Evolutionary conservation across 2,329 filamentous ascomycete genomes (phyloP), one percentile per base, ranked within the genome.

Genomic region (Botrytis porri): DNA sequence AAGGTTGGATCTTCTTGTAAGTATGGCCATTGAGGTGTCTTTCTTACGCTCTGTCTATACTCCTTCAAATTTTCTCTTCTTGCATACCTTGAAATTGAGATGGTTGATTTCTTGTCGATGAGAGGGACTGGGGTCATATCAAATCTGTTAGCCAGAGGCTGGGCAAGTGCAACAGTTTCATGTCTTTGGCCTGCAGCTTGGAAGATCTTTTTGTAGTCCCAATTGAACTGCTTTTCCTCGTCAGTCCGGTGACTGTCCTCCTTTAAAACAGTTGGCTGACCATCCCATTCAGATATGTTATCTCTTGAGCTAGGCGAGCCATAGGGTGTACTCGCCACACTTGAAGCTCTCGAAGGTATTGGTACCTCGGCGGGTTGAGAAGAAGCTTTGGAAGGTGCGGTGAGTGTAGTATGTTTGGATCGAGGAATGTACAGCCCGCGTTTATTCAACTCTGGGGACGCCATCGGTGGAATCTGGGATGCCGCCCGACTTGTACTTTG

Each of bases 131-230:
- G 82, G 25, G 84, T 82, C 32, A 85, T 84, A 57, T 81, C 83
- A 73, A 84, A 86, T 29, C 80, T 79, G 25, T 78, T 75, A 6
- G 84, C 81, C 1, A 87, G 79, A 32, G 85, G 85, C 73, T 83
- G 85, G 20, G 83, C 84, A 71, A 86, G 83, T n/a, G 84, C 82
- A 54, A 86, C 85, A n/a, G 83, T 83, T 10, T 81, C 80, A 72
- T 83, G 82, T 18, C 75, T 73, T 7, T 79, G 74, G 48, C 79
- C 75, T 59, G 84, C 82, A 16, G 80, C 78, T 25, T 57, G 29
- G 71, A 86, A 85, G 8, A 84, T 80, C 16, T 77, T 78, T 60
- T 83, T 76, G 71, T 82, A 78, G 10, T 85, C 82, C 81, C 83
- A 84, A 25, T 83, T 79, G 60, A 80, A 82, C 20, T 82, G 80